Percentiles rank a stretch among this genome's conserved stretches.
Evolutionary conservation across 2,329 filamentous ascomycete species (phyloP).

Genomic region (Ophiostoma fasciatum): DNA sequence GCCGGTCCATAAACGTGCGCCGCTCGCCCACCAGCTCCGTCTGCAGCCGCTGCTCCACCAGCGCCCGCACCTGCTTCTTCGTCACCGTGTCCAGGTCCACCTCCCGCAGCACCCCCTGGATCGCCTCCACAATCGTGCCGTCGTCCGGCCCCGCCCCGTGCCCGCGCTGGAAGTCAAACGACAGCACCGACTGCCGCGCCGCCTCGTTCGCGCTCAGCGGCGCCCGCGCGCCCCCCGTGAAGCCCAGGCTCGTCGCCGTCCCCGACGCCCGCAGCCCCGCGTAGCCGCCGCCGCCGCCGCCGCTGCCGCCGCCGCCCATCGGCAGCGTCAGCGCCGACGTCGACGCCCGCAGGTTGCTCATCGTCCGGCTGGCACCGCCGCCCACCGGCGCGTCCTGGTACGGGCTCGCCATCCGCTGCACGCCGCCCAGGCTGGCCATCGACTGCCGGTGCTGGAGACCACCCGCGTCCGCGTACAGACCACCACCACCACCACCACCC

Average conservation of each 20-base stretch:
- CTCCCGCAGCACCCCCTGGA: slow-evolving; percentile 67
- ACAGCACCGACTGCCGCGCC: slow-evolving; percentile 33
- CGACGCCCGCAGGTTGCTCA: slow-evolving; percentile 41
- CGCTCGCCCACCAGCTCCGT: slow-evolving; percentile 77
- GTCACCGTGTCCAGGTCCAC: slow-evolving; percentile 95
- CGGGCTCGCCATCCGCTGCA: slow-evolving; percentile 37
- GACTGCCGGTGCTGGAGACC: slow-evolving; percentile 50
- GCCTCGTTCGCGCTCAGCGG: slow-evolving; percentile 25
- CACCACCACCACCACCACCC: no score
- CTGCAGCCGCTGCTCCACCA: slow-evolving; percentile 88
- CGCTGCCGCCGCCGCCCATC: slow-evolving; percentile 23
- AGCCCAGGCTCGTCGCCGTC: slow-evolving; percentile 31
- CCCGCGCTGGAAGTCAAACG: slow-evolving; percentile 47
- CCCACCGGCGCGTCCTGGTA: slow-evolving; percentile 38
- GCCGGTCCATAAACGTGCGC: slow-evolving; percentile 75
- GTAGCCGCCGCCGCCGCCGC: no score
- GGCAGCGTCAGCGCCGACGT: slow-evolving; percentile 32
- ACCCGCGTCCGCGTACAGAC: slow-evolving; percentile 35
- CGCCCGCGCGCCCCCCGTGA: slow-evolving; percentile 30
- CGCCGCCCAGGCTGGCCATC: slow-evolving; percentile 49
- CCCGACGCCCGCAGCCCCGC: slow-evolving; percentile 25
- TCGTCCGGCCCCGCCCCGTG: slow-evolving; percentile 62
- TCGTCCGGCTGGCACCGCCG: slow-evolving; percentile 35
- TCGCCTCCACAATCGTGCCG: slow-evolving; percentile 64
- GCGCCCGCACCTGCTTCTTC: slow-evolving; percentile 86